Base-by-base conservation (phyloP, 2,329 filamentous ascomycete genomes). In the Fusarium cyanostomum region DNA sequence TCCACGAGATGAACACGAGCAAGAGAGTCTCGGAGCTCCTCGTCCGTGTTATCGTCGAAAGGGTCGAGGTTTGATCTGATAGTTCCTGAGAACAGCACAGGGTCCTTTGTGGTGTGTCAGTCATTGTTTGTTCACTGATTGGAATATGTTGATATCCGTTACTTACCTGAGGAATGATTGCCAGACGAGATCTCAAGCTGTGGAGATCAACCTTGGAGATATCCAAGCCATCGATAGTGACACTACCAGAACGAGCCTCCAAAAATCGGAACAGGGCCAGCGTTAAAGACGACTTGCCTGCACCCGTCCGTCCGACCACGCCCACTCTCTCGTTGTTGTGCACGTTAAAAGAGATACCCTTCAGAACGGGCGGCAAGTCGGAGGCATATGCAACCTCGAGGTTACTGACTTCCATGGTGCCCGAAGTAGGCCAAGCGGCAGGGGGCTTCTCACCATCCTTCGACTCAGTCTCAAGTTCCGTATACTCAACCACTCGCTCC, bases 11-110 rank as follows among this genome's bases (percentile, higher is more conserved):
- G 89, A 7, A 92, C 91, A 7, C 90, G 85, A 35, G 84, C 80
- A 1, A 95, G 81, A 0, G 87, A 89, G 66, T 92, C 89, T 33
- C 83, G 82, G 4, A 95, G 84, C 68, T 91, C 88, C 1, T 78
- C 80, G 63, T 94, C 91, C 2, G 81, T 84, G 70, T 92, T 86
- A 58, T 90, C 81, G 52, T 89, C 81, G 68, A 94, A 93, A 1
- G 91, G 89, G 71, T 95, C 92, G 5, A 95, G 82, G 69, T 94
- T 94, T 38, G 83, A 87, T 37, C 91, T 84, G 16, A 95, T 80
- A 0, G 91, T 93, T 18, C 92, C 92, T 1, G 89, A 91, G 77
- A 95, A 94, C 7, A 95, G 82, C 1, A 94, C 90, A 0, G 92
- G 91, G 66, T 94, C 91, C 77, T 93, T 21, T 66, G 2, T 2